Base-by-base conservation (phyloP, 495 filamentous ascomycete genomes). In the Clavariopsis aquatica region DNA sequence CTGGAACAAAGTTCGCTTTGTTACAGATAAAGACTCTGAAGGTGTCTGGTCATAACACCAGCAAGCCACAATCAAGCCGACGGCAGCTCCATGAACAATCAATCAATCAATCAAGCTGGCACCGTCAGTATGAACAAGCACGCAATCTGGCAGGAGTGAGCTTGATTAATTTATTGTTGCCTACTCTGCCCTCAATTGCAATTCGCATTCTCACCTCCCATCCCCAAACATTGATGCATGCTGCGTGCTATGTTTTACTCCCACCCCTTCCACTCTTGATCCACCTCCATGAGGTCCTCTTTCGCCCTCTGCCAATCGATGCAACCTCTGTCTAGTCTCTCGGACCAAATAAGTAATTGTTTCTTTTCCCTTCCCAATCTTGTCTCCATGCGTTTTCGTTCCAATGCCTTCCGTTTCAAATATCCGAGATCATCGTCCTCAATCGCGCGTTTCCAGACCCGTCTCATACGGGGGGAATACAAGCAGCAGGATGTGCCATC, bases 401-500 rank as follows among this genome's bases (percentile, higher is more conserved):
- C 91, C 60, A 84, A 83, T 2, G 91, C 91, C 67, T 85, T 85
- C 60, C 85, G 78, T 13, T 87, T 85, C 47, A 98, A 80, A 49
- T 82, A 81, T 10, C 85, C 83, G 53, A 96, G 75, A 67, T 92
- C 88, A 47, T 83, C 78, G 19, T 80, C 79, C 58, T 77, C 66
- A 52, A 87, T 82, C 1, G 87, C 86, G 20, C 82, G 78, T 19
- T 73, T 69, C 71, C 91, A 91, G 9, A 86, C 78, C 0, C 79
- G 75, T 43, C 89, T 80, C 86, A 92, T 92, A n/a, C 85, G 82
- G 10, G 80, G 75, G n/a, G 86, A 89, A 64, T 89, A 92, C 7
- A 93, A 76, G 74, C 90, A 87, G 68, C 90, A 94, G 20, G 80
- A 81, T 0, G 81, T 84, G 36, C 84, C 76, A 22, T 73, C 74